Evolutionary conservation across 2,329 filamentous ascomycete species (phyloP).

Genomic region (Diaporthe citrichinensis): DNA sequence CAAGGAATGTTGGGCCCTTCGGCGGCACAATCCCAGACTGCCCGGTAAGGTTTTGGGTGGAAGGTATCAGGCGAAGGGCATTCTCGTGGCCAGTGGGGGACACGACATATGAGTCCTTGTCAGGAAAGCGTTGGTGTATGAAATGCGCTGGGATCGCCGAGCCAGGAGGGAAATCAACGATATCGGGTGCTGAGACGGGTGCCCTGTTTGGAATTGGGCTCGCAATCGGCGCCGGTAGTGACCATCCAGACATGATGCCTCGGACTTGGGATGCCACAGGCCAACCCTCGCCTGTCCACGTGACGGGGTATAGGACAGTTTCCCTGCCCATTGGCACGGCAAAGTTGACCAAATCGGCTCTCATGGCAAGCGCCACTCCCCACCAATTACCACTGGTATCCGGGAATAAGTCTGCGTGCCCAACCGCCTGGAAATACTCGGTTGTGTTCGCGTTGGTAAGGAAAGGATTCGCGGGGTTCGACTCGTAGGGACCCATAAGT

Average conservation of each 20-base stretch:
- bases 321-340: not conserved
- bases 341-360: not conserved
- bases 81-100: not conserved
- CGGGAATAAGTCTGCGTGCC: not conserved
- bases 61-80: not conserved
- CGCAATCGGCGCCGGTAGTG: not conserved
- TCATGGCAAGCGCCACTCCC: not conserved
- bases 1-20: not conserved
- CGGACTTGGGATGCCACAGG: not conserved
- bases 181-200: not conserved
- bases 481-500: not conserved
- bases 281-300: not conserved
- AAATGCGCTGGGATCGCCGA: not conserved
- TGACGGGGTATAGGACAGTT: not conserved
- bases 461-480: not conserved
- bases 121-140: not conserved
- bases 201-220: not conserved
- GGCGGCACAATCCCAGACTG: not conserved
- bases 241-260: not conserved
- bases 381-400: not conserved
- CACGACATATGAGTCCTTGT: not conserved
- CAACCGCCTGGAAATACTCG: not conserved
- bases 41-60: not conserved
- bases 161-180: not conserved
- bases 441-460: not conserved